Conservation (phyloP, 192 early-diverging fungal genomes). For the Thoreauomyces humboldtii region DNA sequence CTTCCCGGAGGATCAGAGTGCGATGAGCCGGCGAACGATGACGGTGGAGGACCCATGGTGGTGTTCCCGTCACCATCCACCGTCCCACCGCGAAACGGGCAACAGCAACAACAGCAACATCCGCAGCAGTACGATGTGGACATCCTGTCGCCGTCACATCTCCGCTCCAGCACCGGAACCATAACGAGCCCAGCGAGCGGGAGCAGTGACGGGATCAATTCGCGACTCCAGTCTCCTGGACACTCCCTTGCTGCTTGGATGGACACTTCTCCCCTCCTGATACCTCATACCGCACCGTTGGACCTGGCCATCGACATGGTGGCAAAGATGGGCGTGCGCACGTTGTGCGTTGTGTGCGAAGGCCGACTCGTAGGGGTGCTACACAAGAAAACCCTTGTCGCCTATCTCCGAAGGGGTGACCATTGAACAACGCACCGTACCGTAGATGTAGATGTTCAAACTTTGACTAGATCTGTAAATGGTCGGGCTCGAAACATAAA, state of each 20-base stretch:
- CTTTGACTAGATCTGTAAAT: too few relatives aligned
- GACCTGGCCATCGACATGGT: slow-evolving; percentile 85
- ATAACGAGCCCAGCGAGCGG: background rate
- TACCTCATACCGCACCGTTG: slow-evolving; percentile 73
- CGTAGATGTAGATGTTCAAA: too few relatives aligned
- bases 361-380: slow-evolving; percentile 80
- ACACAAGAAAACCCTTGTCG: slow-evolving; percentile 80
- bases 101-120: background rate
- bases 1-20: background rate
- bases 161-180: background rate
- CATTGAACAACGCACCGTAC: too few relatives aligned
- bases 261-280: slow-evolving; percentile 72
- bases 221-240: background rate
- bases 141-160: background rate
- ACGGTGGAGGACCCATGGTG: background rate
- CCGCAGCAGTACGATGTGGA: background rate
- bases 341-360: slow-evolving; percentile 69
- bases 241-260: slow-evolving; percentile 42
- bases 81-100: background rate
- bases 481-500: too few relatives aligned
- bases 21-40: background rate
- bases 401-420: slow-evolving; percentile 63
- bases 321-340: slow-evolving; percentile 76
- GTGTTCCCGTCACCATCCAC: background rate
- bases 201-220: slow-evolving; percentile 1